phyloP scores from a whole-genome alignment of 2,329 filamentous ascomycete species.

The Xylaria sp. region DNA sequence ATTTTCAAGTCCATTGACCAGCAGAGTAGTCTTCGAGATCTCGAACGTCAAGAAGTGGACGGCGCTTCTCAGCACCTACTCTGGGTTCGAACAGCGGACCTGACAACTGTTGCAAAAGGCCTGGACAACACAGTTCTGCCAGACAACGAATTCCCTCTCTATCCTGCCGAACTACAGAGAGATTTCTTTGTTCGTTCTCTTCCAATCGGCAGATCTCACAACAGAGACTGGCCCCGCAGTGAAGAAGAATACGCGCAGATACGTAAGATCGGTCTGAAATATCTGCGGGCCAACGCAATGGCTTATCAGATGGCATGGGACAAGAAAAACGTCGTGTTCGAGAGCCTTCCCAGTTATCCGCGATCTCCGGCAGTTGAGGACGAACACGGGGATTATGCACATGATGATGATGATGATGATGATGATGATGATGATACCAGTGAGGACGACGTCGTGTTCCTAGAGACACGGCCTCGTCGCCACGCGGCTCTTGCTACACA shows the following conservation, averaged over 20 bases:
- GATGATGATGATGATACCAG: background rate
- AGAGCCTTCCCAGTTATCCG: background rate
- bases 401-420: background rate
- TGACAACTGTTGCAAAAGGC: no score
- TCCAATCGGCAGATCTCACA: background rate
- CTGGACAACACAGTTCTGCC: no score
- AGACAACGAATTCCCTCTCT: background rate
- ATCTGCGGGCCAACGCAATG: background rate
- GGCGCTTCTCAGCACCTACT: no score
- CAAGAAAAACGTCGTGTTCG: background rate
- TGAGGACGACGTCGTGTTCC: background rate
- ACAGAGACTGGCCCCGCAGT: background rate
- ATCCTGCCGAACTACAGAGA: background rate
- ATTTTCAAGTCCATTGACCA: constrained; percentile 2
- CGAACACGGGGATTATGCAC: background rate
- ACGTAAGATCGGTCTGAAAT: constrained; percentile 2
- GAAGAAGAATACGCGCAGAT: background rate
- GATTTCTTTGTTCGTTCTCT: background rate
- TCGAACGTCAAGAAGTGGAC: background rate
- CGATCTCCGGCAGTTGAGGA: background rate
- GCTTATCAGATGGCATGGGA: background rate
- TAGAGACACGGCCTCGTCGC: background rate
- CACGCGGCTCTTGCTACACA: background rate
- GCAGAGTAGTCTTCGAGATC: background rate
- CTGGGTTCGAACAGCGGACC: no score